These are phyloP conservation scores for Lentinula aciculospora DNA, from an alignment of 768 basidiomycete species.

Conservation along the genomic window DNA sequence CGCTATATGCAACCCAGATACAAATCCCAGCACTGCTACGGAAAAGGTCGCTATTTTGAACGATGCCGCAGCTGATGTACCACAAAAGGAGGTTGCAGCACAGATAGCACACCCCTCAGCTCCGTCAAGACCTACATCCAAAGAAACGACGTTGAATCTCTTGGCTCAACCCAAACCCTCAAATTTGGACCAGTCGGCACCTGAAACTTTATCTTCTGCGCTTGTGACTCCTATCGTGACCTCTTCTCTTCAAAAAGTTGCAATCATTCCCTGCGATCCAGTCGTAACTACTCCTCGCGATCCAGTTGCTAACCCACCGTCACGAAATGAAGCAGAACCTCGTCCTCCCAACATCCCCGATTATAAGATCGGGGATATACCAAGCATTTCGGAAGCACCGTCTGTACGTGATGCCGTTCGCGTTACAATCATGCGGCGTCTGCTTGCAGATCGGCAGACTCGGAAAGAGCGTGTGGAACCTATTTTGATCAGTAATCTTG, in stretches of 20 bases:
- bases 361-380: conserved; percentile 24
- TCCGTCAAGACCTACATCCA: neutral
- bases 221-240: neutral
- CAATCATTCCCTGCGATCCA: neutral
- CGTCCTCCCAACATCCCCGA: neutral
- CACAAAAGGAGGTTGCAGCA: neutral
- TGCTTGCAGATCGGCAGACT: conserved; percentile 54
- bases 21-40: neutral
- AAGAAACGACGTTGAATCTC: neutral
- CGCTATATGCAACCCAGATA: neutral
- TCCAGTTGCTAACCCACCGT: conserved; percentile 2
- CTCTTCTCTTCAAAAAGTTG: neutral
- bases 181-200: neutral
- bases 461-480: conserved; percentile 59
- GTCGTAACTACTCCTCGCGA: conserved; percentile 4
- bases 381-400: conserved; percentile 31
- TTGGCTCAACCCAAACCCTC: neutral
- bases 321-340: neutral
- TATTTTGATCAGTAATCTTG: conserved; percentile 54
- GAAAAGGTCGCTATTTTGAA: neutral
- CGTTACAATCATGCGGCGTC: conserved; percentile 55
- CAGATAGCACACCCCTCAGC: neutral
- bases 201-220: neutral
- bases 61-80: neutral
- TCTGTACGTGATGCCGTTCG: conserved; percentile 57